Percentiles rank a stretch among this genome's conserved stretches.
Evolutionary conservation across 768 basidiomycete species (phyloP).

Genomic region (Boletus rubroflammeus): DNA sequence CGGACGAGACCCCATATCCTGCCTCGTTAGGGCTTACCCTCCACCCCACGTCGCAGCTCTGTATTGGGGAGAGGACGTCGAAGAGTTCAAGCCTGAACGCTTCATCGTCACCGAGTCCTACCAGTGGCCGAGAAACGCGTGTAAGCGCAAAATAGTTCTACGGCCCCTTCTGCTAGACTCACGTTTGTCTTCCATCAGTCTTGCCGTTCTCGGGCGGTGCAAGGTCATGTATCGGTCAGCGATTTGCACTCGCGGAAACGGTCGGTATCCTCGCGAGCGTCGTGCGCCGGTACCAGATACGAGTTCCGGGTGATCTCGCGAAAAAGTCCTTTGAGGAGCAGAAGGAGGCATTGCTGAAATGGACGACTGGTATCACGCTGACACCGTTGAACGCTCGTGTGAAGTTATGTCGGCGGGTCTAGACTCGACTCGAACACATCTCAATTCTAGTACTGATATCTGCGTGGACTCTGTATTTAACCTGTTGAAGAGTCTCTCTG

Average conservation of each 20-base stretch:
- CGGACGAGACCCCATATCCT: neutral
- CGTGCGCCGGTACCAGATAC: constrained; percentile 40
- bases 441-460: neutral
- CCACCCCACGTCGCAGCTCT: constrained; percentile 31
- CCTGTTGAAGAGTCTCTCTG: neutral
- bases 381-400: constrained; percentile 31
- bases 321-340: constrained; percentile 31
- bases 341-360: constrained; percentile 32
- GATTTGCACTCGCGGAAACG: constrained; percentile 43
- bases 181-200: constrained; percentile 24
- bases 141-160: constrained; percentile 23
- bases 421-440: neutral
- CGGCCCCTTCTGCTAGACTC: neutral
- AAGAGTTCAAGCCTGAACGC: constrained; percentile 45
- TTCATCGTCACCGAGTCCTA: constrained; percentile 50
- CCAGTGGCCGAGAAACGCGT: constrained; percentile 50
- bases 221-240: constrained; percentile 48
- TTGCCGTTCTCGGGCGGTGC: constrained; percentile 44
- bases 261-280: constrained; percentile 42
- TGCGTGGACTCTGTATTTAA: neutral
- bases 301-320: constrained; percentile 36
- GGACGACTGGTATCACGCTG: constrained; percentile 36
- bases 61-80: constrained; percentile 46
- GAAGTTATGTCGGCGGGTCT: constrained; percentile 20
- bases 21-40: neutral